Percentiles rank a stretch among this genome's conserved stretches.
Evolutionary conservation across 1,284 basidiomycete species (phyloP).

Genomic region (Stygiomarasmius scandens): DNA sequence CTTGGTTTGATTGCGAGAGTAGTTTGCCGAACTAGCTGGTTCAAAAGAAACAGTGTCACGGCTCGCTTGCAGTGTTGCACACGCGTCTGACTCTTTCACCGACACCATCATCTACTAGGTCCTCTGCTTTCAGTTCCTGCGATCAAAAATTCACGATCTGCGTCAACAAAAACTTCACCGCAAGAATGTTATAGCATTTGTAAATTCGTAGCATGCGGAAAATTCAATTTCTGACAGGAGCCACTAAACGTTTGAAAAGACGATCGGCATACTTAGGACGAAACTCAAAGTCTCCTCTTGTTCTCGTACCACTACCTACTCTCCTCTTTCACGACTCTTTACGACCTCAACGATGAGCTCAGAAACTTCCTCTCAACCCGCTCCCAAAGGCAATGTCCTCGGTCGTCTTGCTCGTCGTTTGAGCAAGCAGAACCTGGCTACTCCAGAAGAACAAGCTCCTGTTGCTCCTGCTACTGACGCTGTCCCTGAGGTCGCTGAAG

Average conservation of each 20-base stretch:
- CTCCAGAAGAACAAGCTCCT: not conserved
- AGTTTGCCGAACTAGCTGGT: too few species aligned
- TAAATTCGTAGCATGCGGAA: too few species aligned
- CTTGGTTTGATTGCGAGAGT: too few species aligned
- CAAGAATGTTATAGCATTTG: too few species aligned
- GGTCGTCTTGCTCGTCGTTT: not conserved
- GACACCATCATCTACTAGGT: too few species aligned
- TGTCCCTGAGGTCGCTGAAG: not conserved
- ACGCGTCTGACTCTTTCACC: too few species aligned
- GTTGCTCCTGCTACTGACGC: not conserved
- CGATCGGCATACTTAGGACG: not conserved
- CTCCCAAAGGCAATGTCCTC: not conserved
- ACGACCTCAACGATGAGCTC: not conserved
- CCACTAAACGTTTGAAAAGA: not conserved
- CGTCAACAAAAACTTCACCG: too few species aligned
- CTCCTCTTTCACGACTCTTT: not conserved
- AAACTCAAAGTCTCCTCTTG: not conserved
- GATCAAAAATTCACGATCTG: too few species aligned
- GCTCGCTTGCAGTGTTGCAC: too few species aligned
- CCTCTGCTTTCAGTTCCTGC: too few species aligned
- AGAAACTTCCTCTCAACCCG: not conserved
- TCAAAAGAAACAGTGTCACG: too few species aligned
- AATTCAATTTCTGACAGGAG: too few species aligned
- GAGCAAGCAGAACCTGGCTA: not conserved
- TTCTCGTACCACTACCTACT: not conserved